Evolutionary conservation across 2,329 filamentous ascomycete species (phyloP).

Genomic region (Tolypocladium album): DNA sequence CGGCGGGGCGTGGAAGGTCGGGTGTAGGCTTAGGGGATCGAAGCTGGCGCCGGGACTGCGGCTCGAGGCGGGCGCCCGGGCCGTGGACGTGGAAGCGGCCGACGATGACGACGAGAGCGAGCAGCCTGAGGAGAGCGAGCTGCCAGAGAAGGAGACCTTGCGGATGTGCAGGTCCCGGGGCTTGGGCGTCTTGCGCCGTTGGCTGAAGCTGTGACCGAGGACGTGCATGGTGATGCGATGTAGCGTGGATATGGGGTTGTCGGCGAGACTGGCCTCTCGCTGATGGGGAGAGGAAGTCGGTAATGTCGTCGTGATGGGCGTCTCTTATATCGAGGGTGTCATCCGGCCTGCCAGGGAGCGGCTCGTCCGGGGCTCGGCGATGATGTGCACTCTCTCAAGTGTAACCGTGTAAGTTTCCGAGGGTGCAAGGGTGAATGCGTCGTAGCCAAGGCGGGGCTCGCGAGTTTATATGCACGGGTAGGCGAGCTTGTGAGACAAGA

Average conservation of each 20-base stretch:
- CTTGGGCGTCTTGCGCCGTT: slow-evolving; percentile 22
- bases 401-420: not conserved
- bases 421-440: not conserved
- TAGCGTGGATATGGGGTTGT: not conserved
- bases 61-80: slow-evolving; percentile 13
- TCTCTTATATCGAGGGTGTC: not conserved
- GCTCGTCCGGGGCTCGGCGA: not conserved
- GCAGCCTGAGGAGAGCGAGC: slow-evolving; percentile 24
- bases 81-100: slow-evolving; percentile 17
- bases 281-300: not conserved
- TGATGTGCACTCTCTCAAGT: too few relatives aligned
- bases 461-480: not conserved
- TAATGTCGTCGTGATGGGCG: not conserved
- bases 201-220: slow-evolving; percentile 23
- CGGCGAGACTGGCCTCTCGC: not conserved
- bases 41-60: slow-evolving; percentile 13
- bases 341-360: not conserved
- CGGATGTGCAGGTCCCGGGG: slow-evolving; percentile 27
- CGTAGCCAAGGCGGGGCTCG: not conserved
- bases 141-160: slow-evolving; percentile 30
- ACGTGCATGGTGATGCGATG: slow-evolving; percentile 21
- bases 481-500: not conserved
- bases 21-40: slow-evolving; percentile 23
- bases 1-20: slow-evolving; percentile 24
- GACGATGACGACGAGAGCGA: slow-evolving; percentile 19